Percentiles rank a stretch among this genome's conserved stretches.
Evolutionary conservation across 2,329 filamentous ascomycete genomes (phyloP).

Genomic region (Ophiostoma himal-ulmi): DNA sequence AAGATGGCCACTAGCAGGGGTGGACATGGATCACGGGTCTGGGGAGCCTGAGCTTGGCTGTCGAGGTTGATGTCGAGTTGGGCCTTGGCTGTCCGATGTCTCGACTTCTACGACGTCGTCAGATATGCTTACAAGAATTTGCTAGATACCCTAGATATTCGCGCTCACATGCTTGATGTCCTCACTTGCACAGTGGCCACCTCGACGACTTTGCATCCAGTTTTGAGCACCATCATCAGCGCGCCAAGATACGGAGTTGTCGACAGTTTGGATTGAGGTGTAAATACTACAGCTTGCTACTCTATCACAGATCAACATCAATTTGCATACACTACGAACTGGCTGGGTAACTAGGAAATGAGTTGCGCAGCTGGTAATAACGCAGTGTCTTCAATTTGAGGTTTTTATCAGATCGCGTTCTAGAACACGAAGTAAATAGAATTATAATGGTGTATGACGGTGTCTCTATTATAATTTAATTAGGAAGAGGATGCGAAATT

Average conservation of each 20-base stretch:
- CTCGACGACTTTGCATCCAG: not conserved
- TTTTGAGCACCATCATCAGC: not conserved
- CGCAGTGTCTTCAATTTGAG: not conserved
- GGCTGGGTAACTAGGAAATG: not conserved
- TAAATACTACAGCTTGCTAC: slow-evolving; percentile 1
- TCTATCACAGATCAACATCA: not conserved
- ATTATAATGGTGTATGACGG: not conserved
- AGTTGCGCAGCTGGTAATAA: not conserved
- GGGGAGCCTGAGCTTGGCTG: not conserved
- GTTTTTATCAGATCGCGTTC: not conserved
- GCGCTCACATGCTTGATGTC: not conserved
- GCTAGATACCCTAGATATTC: no score
- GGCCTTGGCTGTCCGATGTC: not conserved
- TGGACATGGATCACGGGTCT: not conserved
- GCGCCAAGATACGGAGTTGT: not conserved
- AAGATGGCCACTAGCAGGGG: not conserved
- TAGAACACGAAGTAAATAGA: not conserved
- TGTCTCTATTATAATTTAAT: no score
- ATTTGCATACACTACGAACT: not conserved
- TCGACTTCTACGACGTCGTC: not conserved
- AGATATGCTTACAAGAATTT: not conserved
- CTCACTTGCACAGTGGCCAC: not conserved
- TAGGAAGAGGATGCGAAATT: no score
- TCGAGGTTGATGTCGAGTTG: not conserved
- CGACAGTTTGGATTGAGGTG: not conserved